Evolutionary conservation across 2,329 filamentous ascomycete species (phyloP).

Genomic region (Pleomassaria siparia): DNA sequence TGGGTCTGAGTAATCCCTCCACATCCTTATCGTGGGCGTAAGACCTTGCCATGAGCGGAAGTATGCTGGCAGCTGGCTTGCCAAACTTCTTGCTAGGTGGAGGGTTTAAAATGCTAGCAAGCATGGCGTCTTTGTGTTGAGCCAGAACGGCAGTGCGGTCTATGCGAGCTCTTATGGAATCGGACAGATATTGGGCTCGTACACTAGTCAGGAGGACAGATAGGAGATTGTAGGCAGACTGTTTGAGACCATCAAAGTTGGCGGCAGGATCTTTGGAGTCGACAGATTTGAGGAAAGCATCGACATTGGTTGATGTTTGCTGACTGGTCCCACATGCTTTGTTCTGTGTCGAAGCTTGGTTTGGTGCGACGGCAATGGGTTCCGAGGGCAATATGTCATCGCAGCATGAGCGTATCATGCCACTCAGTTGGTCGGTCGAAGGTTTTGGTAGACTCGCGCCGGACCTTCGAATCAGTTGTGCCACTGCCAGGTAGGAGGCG

Average conservation of each 20-base stretch:
- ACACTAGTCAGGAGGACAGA: constrained; percentile 63
- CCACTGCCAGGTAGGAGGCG: constrained; percentile 62
- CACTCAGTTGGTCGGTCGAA: constrained; percentile 63
- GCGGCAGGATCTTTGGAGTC: constrained; percentile 30
- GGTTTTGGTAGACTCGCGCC: constrained; percentile 69
- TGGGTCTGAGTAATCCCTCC: constrained; percentile 66
- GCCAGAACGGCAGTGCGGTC: constrained; percentile 79
- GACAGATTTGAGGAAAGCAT: constrained; percentile 64
- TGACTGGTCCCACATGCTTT: constrained; percentile 43
- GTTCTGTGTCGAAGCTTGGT: constrained; percentile 40
- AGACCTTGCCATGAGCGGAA: constrained; percentile 74
- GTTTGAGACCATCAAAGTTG: constrained; percentile 51
- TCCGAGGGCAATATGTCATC: constrained; percentile 66
- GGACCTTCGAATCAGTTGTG: constrained; percentile 59
- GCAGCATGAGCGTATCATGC: constrained; percentile 69
- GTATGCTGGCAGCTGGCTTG: constrained; percentile 67
- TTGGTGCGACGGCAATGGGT: constrained; percentile 36
- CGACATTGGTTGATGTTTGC: constrained; percentile 61
- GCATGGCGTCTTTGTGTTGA: constrained; percentile 69
- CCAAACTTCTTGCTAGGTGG: constrained; percentile 63
- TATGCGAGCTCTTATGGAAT: constrained; percentile 70
- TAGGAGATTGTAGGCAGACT: constrained; percentile 64
- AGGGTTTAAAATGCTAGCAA: constrained; percentile 81
- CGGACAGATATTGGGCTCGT: constrained; percentile 67
- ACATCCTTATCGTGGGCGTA: constrained; percentile 65